Conservation (phyloP, 78 protist species). For the Bigelowiella natans region DNA sequence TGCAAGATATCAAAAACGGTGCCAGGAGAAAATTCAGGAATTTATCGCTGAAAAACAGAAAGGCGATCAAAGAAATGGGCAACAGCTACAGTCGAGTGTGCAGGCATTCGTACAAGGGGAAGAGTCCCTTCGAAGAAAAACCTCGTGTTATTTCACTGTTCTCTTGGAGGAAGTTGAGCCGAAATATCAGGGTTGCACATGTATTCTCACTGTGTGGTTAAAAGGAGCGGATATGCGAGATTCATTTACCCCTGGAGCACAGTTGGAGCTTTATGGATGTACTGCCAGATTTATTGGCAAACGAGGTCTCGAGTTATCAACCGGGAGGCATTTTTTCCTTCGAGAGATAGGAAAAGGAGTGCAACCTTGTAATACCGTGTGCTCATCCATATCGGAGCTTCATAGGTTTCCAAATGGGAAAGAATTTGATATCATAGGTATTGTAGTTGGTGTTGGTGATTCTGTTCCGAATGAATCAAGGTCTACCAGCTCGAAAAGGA, state of each 20-base stretch:
- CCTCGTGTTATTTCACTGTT: not conserved
- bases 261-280: not conserved
- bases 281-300: not conserved
- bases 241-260: not conserved
- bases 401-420: not conserved
- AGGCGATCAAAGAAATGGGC: too few species aligned
- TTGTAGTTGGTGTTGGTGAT: not conserved
- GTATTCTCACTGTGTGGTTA: not conserved
- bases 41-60: too few species aligned
- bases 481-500: not conserved
- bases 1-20: too few species aligned
- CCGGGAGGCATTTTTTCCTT: not conserved
- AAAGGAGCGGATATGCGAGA: not conserved
- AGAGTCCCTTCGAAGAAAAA: not conserved
- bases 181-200: not conserved
- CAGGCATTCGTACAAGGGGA: not conserved
- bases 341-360: not conserved
- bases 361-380: not conserved
- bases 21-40: too few species aligned
- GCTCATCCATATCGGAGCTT: not conserved
- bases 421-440: not conserved
- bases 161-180: not conserved
- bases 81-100: not conserved
- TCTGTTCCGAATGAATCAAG: not conserved
- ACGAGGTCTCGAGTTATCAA: not conserved